phyloP scores from a whole-genome alignment of 2,329 filamentous ascomycete species.

The Xylariales sp. region DNA sequence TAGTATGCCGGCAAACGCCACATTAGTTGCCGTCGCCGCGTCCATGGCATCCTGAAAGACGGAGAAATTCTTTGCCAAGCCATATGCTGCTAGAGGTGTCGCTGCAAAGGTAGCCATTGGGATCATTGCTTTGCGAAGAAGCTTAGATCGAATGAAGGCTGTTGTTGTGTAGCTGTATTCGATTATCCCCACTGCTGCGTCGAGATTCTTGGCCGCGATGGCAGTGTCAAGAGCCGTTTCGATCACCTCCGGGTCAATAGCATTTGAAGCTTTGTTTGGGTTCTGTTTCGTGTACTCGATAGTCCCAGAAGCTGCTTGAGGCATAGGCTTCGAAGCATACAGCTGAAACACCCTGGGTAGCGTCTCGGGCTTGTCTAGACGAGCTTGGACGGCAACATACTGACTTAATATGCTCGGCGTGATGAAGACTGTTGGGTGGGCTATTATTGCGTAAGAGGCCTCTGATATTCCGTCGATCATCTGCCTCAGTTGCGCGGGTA shows the following conservation, averaged over 20 bases:
- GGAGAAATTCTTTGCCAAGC: constrained; percentile 63
- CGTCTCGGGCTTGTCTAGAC: constrained; percentile 67
- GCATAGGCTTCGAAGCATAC: constrained; percentile 78
- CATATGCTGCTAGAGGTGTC: constrained; percentile 65
- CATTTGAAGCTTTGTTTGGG: constrained; percentile 64
- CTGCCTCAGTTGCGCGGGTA: constrained; percentile 31
- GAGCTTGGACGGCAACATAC: constrained; percentile 73
- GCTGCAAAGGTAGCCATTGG: constrained; percentile 52
- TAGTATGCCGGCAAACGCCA: constrained; percentile 75
- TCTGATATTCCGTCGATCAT: constrained; percentile 50
- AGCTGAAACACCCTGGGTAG: constrained; percentile 76
- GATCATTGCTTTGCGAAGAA: constrained; percentile 58
- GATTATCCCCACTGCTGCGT: constrained; percentile 71
- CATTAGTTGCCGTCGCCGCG: constrained; percentile 64
- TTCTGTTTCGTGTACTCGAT: constrained; percentile 59
- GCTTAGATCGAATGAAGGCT: constrained; percentile 63
- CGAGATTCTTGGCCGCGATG: constrained; percentile 72
- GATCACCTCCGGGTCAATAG: constrained; percentile 67
- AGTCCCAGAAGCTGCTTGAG: constrained; percentile 53
- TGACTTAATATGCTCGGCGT: constrained; percentile 64
- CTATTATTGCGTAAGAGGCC: constrained; percentile 64
- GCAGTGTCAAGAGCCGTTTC: constrained; percentile 73
- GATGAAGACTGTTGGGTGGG: constrained; percentile 74
- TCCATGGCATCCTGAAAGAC: constrained; percentile 73
- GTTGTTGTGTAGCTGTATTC: constrained; percentile 63